These are phyloP conservation scores for Globisporangium barbulae DNA, from an alignment of 352 stramenopile genomes.

Conservation along the genomic window DNA sequence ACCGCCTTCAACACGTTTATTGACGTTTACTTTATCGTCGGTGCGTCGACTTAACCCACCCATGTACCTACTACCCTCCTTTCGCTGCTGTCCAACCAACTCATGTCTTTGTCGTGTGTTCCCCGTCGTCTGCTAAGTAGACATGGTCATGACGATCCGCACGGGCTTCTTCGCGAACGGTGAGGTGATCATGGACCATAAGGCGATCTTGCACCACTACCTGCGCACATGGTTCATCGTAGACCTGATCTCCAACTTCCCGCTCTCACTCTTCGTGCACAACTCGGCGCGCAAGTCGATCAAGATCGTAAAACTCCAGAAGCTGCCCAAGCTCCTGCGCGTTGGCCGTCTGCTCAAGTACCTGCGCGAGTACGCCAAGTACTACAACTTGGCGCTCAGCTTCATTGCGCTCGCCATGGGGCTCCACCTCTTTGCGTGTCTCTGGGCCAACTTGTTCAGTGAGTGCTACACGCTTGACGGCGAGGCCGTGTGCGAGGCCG, in stretches of 20 bases:
- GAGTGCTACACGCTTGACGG: conserved; percentile 39
- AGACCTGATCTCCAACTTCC: conserved; percentile 82
- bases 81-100: no score
- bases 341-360: conserved; percentile 74
- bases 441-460: conserved; percentile 73
- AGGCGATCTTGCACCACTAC: conserved; percentile 60
- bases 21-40: conserved; percentile 75
- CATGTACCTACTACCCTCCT: background rate
- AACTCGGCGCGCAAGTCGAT: conserved; percentile 59
- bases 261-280: conserved; percentile 61
- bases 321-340: conserved; percentile 80
- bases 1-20: conserved; percentile 62
- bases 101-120: background rate
- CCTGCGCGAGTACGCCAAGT: conserved; percentile 80
- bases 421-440: conserved; percentile 66
- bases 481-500: conserved; percentile 29
- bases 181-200: conserved; percentile 78
- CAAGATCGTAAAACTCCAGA: conserved; percentile 84
- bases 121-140: conserved; percentile 16
- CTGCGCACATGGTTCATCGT: conserved; percentile 79
- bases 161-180: conserved; percentile 74
- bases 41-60: conserved; percentile 14
- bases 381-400: conserved; percentile 77
- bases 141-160: conserved; percentile 79
- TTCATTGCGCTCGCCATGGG: conserved; percentile 62